phyloP scores from a whole-genome alignment of 169 alveolate species.

The Plasmodium coatneyi region DNA sequence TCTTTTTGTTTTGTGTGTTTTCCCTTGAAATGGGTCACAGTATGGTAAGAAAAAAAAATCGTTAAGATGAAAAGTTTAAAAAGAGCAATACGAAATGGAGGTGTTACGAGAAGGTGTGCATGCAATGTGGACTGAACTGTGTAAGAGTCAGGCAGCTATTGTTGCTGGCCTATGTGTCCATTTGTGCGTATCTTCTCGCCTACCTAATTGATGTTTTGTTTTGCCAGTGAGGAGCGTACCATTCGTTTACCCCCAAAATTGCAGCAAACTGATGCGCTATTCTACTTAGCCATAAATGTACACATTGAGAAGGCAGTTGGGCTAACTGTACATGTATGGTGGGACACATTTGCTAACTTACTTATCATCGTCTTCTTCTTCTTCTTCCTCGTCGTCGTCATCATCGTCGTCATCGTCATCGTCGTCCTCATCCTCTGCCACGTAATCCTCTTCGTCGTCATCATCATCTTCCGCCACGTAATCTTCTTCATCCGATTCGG shows the following conservation, averaged over 20 bases:
- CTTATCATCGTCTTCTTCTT: conserved; percentile 83
- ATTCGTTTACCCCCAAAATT: not conserved
- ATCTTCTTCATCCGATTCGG: conserved; percentile 80
- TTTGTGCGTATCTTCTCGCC: not conserved
- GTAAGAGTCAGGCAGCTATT: not conserved
- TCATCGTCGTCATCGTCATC: conserved; percentile 91
- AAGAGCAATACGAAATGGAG: not conserved
- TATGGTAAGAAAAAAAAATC: not conserved
- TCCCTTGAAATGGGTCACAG: not conserved
- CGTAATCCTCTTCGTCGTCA: conserved; percentile 79
- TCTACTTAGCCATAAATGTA: not conserved
- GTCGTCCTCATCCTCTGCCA: conserved; percentile 87
- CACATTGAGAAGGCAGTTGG: not conserved
- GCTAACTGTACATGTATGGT: not conserved
- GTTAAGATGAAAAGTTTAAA: not conserved
- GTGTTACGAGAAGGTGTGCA: not conserved
- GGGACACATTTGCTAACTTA: not conserved
- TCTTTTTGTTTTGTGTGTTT: not conserved
- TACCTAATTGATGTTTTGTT: not conserved
- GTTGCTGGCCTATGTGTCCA: not conserved
- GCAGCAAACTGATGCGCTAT: not conserved
- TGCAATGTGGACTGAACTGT: not conserved
- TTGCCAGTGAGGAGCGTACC: not conserved
- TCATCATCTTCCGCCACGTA: conserved; percentile 87
- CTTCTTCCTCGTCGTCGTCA: conserved; percentile 77